Evolutionary conservation across 768 basidiomycete species (phyloP), one percentile per base, ranked within the genome.

Genomic region (Psilocybe azurescens): DNA sequence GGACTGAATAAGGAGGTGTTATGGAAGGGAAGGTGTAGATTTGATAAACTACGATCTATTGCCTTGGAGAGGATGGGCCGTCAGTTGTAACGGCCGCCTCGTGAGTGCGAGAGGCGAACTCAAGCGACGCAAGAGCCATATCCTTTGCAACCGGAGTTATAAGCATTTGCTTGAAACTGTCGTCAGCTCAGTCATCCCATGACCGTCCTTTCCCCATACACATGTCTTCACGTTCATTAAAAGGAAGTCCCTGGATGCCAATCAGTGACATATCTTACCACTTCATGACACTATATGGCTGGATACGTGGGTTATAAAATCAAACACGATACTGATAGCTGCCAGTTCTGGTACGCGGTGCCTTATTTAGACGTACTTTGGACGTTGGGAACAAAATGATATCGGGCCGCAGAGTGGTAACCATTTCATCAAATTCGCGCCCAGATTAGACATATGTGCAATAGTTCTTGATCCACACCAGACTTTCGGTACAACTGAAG

Each of bases 341-440:
- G 32, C 58, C 24, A 51, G 28, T 41, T 30, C 39, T 28, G 32
- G 38, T 53, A 20, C 30, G 4, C 30, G 46, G 18, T 55, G 53
- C 41, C n/a, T 44, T 5, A 5, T 44, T 44, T 44, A 44, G 41
- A 60, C 55, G 58, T 54, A 44, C 29, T 30, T 48, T 51, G 18
- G 46, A 46, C 29, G 49, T 33, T 59, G 36, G 29, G 28, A 59
- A 50, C 32, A 44, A 56, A 59, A 13, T 53, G 56, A 57, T 32
- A 57, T 53, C 62, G 62, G 62, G 39, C 58, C 58, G 62, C 55
- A 28, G 41, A 46, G 38, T 64, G 58, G 62, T 64, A 56, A 64
- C 62, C 49, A 33, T 39, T 63, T 59, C 62, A 64, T 64, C 62
- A 64, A 59, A 53, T 41, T 59, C 48, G 49, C 13, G 54, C 54